Conservation (phyloP, 148 eudicot genomes). For the Amaranthus cruentus region DNA sequence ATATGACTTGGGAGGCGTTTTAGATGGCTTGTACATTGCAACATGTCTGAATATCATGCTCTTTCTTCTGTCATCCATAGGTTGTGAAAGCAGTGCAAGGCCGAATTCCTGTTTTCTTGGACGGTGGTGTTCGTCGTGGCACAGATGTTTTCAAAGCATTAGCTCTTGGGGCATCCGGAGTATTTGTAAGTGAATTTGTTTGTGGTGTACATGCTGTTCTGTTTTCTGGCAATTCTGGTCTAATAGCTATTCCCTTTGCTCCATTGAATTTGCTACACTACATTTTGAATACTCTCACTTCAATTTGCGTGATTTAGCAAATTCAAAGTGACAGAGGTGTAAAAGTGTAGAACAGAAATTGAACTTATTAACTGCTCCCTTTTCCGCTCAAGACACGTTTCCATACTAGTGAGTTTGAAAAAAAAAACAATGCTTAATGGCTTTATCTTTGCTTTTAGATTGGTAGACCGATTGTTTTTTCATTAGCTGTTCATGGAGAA, state of each 20-base stretch:
- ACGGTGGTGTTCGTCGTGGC: constrained; percentile 84
- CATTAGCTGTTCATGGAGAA: constrained; percentile 82
- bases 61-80: constrained; percentile 22
- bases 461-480: constrained; percentile 70
- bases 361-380: too few species aligned
- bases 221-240: neutral
- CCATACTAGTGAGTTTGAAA: neutral
- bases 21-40: neutral
- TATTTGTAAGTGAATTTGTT: constrained; percentile 65
- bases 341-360: too few species aligned
- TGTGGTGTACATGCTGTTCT: neutral
- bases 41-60: neutral
- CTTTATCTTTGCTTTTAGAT: constrained; percentile 36
- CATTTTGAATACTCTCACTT: neutral
- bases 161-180: constrained; percentile 82
- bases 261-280: neutral
- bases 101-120: constrained; percentile 66
- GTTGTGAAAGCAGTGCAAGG: constrained; percentile 61
- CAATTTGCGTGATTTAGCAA: neutral
- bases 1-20: too few species aligned
- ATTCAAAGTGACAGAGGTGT: too few species aligned
- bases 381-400: too few species aligned
- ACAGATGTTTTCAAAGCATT: constrained; percentile 87
- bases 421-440: neutral
- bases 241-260: too few species aligned